Conservation (phyloP, 208 protist species). For the Novymonas esmeraldas region DNA sequence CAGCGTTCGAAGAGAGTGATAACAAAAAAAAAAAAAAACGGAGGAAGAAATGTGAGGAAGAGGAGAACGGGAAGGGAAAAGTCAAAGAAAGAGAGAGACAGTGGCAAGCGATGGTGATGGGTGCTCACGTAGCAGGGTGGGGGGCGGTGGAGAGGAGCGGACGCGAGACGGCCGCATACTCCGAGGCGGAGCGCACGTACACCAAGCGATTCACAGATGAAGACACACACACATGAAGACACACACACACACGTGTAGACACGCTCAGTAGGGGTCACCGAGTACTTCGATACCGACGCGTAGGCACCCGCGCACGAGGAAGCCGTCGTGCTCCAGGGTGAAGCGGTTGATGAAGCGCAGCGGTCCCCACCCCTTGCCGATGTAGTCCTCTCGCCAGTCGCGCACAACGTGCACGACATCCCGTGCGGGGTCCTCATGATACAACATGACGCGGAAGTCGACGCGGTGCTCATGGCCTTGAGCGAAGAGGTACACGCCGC, state of each 20-base stretch:
- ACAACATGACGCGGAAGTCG: constrained; percentile 43
- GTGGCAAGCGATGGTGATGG: background rate
- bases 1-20: no score
- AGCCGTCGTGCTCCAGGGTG: constrained; percentile 31
- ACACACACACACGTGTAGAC: background rate
- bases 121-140: background rate
- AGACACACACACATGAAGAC: background rate
- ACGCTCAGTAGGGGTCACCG: constrained; percentile 29
- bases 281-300: constrained; percentile 43
- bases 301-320: constrained; percentile 36
- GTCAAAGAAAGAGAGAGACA: background rate
- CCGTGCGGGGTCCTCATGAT: constrained; percentile 31
- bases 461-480: constrained; percentile 40
- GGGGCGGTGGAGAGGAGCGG: background rate
- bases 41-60: background rate
- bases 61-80: background rate
- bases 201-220: background rate
- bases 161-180: background rate
- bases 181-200: background rate
- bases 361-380: constrained; percentile 55
- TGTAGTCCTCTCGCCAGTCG: constrained; percentile 46
- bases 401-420: constrained; percentile 45
- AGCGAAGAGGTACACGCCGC: constrained; percentile 53
- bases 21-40: background rate
- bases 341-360: constrained; percentile 42